These are phyloP conservation scores for Scedosporium dehoogii DNA, from an alignment of 2,329 filamentous ascomycete genomes.

Conservation along the genomic window DNA sequence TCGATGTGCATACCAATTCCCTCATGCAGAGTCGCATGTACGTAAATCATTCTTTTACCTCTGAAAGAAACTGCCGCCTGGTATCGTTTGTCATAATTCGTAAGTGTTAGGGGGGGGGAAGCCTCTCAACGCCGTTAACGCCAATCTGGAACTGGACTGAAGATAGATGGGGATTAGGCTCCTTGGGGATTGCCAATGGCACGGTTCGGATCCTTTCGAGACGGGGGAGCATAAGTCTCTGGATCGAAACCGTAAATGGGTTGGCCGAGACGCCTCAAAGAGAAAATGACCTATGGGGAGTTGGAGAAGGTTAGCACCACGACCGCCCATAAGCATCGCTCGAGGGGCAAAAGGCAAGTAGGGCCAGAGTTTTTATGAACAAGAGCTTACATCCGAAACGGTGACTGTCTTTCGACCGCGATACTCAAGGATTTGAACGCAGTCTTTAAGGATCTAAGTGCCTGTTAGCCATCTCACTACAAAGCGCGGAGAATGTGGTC, in stretches of 20 bases:
- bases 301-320: neutral
- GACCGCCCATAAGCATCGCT: neutral
- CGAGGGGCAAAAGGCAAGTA: neutral
- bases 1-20: too few relatives aligned
- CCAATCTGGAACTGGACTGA: too few relatives aligned
- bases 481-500: neutral
- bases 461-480: conserved; percentile 8
- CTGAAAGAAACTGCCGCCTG: too few relatives aligned
- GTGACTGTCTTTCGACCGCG: conserved; percentile 52
- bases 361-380: neutral
- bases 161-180: neutral
- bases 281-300: conserved; percentile 40
- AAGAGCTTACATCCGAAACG: conserved; percentile 42
- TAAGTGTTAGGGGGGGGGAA: too few relatives aligned
- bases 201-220: conserved; percentile 11
- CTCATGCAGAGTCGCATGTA: too few relatives aligned
- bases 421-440: conserved; percentile 42
- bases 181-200: neutral
- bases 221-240: conserved; percentile 19
- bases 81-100: too few relatives aligned
- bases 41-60: too few relatives aligned
- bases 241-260: conserved; percentile 51
- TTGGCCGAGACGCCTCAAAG: conserved; percentile 34
- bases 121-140: too few relatives aligned
- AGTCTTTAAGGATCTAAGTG: conserved; percentile 40